Conservation (phyloP, 345 rosid species). For the Geranium rotundifolium region DNA sequence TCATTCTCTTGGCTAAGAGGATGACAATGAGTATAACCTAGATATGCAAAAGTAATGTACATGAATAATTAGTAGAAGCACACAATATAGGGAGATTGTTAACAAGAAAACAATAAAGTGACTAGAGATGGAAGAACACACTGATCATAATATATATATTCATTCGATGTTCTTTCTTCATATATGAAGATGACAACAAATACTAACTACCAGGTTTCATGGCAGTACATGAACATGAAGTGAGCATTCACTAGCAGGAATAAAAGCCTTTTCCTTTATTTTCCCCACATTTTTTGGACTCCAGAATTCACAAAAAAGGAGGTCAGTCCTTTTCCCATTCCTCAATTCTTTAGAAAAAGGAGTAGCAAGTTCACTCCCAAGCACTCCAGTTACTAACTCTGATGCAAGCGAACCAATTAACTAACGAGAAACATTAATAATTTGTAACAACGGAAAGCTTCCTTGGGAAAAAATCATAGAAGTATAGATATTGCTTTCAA, state of each 20-base stretch:
- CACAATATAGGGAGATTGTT: not conserved
- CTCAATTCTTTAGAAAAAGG: not conserved
- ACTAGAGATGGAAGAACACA: not conserved
- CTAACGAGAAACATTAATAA: not conserved
- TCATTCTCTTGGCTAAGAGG: conserved; percentile 26
- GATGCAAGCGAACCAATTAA: not conserved
- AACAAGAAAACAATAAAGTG: not conserved
- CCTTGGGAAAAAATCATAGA: too few species aligned
- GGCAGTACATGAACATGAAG: not conserved
- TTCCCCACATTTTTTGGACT: too few species aligned
- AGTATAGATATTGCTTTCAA: too few species aligned
- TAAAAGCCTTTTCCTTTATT: not conserved
- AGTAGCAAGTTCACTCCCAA: not conserved
- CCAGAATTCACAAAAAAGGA: not conserved
- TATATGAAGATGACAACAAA: not conserved
- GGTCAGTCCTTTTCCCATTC: not conserved
- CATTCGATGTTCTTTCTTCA: not conserved
- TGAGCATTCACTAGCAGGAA: not conserved
- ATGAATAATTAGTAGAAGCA: not conserved
- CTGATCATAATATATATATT: not conserved
- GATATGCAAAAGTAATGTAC: conserved; percentile 10
- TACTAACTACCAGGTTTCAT: not conserved
- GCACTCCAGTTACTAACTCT: not conserved
- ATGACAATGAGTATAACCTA: conserved; percentile 31
- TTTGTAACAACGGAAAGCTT: too few species aligned